These are phyloP conservation scores for Stephania japonica DNA, from an alignment of 164 flowering plant species.

Conservation along the genomic window DNA sequence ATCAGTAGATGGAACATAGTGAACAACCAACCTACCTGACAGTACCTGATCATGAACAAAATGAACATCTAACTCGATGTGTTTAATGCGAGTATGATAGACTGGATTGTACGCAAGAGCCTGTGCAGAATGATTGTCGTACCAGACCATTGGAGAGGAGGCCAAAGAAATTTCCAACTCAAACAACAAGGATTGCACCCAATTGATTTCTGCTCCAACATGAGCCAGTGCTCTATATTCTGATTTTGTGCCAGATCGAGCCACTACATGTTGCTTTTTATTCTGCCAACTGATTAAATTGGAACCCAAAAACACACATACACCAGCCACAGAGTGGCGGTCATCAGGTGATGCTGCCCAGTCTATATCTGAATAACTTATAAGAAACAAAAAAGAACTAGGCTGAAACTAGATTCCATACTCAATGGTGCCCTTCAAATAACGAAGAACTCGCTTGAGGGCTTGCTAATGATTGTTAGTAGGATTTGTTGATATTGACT, in stretches of 20 bases:
- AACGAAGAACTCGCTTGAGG: too few relatives aligned
- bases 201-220: background rate
- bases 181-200: background rate
- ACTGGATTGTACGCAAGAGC: background rate
- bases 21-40: too few relatives aligned
- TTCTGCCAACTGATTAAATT: background rate
- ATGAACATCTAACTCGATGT: too few relatives aligned
- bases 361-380: background rate
- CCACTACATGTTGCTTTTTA: background rate
- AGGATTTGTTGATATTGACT: background rate
- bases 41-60: too few relatives aligned
- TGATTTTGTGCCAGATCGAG: background rate
- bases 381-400: background rate
- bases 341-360: background rate
- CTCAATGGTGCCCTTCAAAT: background rate
- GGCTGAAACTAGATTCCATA: too few relatives aligned
- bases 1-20: too few relatives aligned
- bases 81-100: background rate
- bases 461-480: background rate
- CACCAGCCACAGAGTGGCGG: background rate
- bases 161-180: background rate
- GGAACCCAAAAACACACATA: background rate
- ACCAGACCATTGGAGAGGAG: background rate
- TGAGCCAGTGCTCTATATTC: background rate
- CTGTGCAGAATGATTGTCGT: background rate